phyloP scores from a whole-genome alignment of 176 grass and related monocot genomes.

The Panicum miliaceum region DNA sequence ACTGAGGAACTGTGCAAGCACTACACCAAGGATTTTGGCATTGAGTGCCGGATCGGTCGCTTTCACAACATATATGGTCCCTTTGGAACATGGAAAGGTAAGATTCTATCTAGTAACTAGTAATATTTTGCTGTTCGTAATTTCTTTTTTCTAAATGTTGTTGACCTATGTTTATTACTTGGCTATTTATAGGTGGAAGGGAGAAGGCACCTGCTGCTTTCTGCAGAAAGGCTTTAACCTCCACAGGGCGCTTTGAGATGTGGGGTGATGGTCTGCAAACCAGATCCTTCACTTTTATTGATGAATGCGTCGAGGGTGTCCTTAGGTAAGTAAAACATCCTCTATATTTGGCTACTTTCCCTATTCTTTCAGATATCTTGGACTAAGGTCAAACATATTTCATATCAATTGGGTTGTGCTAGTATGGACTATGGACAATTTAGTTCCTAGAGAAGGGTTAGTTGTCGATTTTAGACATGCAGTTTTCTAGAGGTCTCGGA shows the following conservation, averaged over 20 bases:
- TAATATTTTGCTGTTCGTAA: background rate
- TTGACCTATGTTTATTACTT: background rate
- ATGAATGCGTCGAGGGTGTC: conserved; percentile 76
- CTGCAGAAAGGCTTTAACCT: conserved; percentile 79
- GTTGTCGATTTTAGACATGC: background rate
- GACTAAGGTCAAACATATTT: background rate
- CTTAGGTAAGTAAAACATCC: conserved; percentile 46
- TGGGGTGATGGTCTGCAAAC: conserved; percentile 92
- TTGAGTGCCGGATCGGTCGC: conserved; percentile 84
- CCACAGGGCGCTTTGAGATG: conserved; percentile 77
- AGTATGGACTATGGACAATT: background rate
- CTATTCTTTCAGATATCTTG: conserved; percentile 8
- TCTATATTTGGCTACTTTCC: background rate
- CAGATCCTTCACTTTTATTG: conserved; percentile 79
- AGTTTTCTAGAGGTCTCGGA: background rate
- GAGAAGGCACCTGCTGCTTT: conserved; percentile 97
- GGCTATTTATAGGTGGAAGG: conserved; percentile 57
- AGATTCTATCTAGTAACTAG: background rate
- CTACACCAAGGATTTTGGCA: conserved; percentile 95
- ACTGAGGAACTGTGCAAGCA: conserved; percentile 98
- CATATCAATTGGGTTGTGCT: conserved; percentile 8
- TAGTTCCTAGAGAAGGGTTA: conserved; percentile 7
- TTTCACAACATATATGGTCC: conserved; percentile 99
- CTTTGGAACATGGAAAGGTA: conserved; percentile 99
- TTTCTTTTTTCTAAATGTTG: background rate